Evolutionary conservation across 768 basidiomycete genomes (phyloP).

Genomic region (Trichaptum fuscoviolaceum): DNA sequence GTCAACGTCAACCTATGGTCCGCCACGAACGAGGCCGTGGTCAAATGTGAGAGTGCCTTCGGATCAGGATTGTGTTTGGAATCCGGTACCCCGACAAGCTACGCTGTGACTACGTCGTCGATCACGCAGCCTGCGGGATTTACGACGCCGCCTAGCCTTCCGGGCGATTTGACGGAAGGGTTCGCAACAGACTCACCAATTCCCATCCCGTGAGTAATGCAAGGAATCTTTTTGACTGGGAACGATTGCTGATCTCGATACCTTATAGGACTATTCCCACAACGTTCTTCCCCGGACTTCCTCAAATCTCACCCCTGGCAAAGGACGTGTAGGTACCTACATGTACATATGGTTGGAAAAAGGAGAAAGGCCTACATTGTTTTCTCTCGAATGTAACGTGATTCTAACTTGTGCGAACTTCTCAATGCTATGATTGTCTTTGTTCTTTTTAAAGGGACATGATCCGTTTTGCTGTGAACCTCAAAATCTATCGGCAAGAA

Average conservation of each 20-base stretch:
- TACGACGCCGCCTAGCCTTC: conserved; percentile 23
- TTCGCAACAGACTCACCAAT: conserved; percentile 21
- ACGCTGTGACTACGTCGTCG: conserved; percentile 18
- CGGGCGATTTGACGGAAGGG: conserved; percentile 19
- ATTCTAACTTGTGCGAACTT: no score
- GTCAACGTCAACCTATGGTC: conserved; percentile 26
- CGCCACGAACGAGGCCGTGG: conserved; percentile 18
- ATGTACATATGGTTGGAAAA: no score
- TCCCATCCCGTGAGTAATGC: conserved; percentile 21
- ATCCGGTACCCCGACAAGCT: conserved; percentile 19
- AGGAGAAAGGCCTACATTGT: no score
- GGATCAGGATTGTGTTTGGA: conserved; percentile 23
- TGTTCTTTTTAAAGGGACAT: no score
- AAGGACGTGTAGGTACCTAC: background rate
- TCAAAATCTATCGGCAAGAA: no score
- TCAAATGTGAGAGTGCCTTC: conserved; percentile 26
- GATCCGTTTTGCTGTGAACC: no score
- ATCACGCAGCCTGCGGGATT: conserved; percentile 22
- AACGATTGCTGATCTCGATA: background rate
- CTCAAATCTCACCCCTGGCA: conserved; percentile 21
- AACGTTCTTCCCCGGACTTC: conserved; percentile 20
- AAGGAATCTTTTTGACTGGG: background rate
- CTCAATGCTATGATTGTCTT: no score
- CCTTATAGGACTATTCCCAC: conserved; percentile 20
- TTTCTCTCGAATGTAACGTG: no score